phyloP scores from a whole-genome alignment of 78 protist genomes.

The Dictyostelium capitatum region DNA sequence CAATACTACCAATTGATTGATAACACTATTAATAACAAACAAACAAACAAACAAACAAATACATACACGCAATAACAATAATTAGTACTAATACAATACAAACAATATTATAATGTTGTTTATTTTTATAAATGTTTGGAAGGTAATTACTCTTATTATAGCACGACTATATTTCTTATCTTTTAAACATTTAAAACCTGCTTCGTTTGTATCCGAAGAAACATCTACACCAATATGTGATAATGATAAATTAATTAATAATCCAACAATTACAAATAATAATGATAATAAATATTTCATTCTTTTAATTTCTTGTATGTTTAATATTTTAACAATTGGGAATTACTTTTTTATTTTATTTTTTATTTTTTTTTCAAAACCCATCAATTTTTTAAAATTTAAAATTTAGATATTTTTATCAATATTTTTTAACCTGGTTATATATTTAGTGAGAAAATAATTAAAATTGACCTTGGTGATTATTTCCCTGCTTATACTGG shows the following conservation, averaged over 20 bases:
- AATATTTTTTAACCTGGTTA: slow-evolving; percentile 87
- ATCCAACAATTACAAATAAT: background rate
- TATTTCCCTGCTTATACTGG: slow-evolving; percentile 84
- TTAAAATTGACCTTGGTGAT: slow-evolving; percentile 62
- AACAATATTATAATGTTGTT: too few relatives aligned
- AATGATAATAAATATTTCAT: background rate
- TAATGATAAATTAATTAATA: background rate
- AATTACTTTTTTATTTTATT: background rate
- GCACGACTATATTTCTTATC: slow-evolving; percentile 21
- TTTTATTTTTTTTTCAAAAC: background rate
- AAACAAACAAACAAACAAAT: too few relatives aligned
- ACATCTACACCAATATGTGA: slow-evolving; percentile 60
- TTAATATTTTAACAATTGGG: too few relatives aligned
- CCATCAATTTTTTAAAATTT: background rate
- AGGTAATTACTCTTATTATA: slow-evolving; percentile 40
- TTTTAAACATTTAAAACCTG: slow-evolving; percentile 7
- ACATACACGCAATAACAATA: too few relatives aligned
- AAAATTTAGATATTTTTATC: background rate
- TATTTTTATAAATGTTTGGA: too few relatives aligned
- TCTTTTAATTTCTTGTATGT: too few relatives aligned
- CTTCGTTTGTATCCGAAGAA: background rate
- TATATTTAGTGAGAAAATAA: slow-evolving; percentile 88
- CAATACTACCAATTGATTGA: slow-evolving; percentile 29
- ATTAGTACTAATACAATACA: too few relatives aligned
- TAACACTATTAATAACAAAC: slow-evolving; percentile 2